Conservation (phyloP, 1,284 basidiomycete genomes). For the Naganishia liquefaciens region DNA sequence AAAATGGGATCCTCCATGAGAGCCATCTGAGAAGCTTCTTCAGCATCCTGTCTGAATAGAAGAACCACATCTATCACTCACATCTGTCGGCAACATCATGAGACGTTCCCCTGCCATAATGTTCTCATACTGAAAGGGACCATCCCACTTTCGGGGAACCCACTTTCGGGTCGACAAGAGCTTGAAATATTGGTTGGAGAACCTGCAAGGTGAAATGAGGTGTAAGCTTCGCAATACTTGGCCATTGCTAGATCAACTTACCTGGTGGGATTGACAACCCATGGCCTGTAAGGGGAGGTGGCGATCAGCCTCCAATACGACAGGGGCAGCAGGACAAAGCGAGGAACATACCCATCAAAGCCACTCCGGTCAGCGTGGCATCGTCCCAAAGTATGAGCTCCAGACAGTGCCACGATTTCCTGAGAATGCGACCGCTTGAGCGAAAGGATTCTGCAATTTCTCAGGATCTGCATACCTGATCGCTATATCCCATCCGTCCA, state of each 20-base stretch:
- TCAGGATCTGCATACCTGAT: conserved; percentile 37
- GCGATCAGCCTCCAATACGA: background rate
- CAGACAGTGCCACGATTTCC: conserved; percentile 61
- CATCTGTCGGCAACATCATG: conserved; percentile 61
- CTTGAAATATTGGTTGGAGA: conserved; percentile 58
- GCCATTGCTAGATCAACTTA: conserved; percentile 3
- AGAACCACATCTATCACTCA: conserved; percentile 37
- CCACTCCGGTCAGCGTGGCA: conserved; percentile 57
- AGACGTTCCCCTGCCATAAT: conserved; percentile 56
- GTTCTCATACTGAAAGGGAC: conserved; percentile 57
- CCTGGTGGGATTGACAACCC: conserved; percentile 57
- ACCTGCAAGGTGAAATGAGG: conserved; percentile 35
- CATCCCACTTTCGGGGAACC: conserved; percentile 59
- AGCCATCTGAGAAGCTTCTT: conserved; percentile 47
- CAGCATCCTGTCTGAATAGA: conserved; percentile 42
- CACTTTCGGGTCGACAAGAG: conserved; percentile 58
- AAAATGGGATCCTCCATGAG: conserved; percentile 54
- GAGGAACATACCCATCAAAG: conserved; percentile 53
- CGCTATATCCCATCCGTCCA: conserved; percentile 59
- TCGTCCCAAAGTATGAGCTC: conserved; percentile 60
- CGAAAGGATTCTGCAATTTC: background rate
- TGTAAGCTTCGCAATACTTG: background rate
- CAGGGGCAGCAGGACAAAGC: background rate
- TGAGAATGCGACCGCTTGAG: conserved; percentile 40
- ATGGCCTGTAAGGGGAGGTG: conserved; percentile 37